phyloP scores from a whole-genome alignment of 2,329 filamentous ascomycete genomes.

The Epichloe bromicola region DNA sequence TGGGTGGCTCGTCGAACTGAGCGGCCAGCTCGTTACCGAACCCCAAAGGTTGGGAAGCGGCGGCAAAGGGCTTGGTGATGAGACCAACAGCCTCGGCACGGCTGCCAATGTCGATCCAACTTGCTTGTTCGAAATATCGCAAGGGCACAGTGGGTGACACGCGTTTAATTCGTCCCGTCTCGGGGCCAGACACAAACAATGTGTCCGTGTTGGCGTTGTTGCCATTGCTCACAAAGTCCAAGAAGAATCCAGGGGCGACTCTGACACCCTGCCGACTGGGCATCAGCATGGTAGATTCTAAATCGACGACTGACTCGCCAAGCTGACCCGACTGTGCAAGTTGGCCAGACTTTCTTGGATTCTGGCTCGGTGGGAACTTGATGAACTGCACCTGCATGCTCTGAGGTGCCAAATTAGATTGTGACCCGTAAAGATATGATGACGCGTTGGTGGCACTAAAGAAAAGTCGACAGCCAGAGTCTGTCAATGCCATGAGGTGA shows the following conservation, averaged over 20 bases:
- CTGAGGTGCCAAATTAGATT: slow-evolving; percentile 56
- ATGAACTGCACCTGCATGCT: slow-evolving; percentile 98
- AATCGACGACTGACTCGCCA: slow-evolving; percentile 30
- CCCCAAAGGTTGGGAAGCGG: slow-evolving; percentile 53
- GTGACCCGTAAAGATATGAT: slow-evolving; percentile 48
- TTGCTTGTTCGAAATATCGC: slow-evolving; percentile 65
- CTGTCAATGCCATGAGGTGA: slow-evolving; percentile 81
- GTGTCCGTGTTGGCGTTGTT: slow-evolving; percentile 49
- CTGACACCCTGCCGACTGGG: slow-evolving; percentile 40
- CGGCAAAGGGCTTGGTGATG: slow-evolving; percentile 59
- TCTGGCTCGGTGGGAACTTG: slow-evolving; percentile 64
- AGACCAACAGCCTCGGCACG: slow-evolving; percentile 67
- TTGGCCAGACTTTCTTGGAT: slow-evolving; percentile 17
- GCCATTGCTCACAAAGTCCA: slow-evolving; percentile 62
- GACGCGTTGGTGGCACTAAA: slow-evolving; percentile 77
- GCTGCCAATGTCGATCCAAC: slow-evolving; percentile 63
- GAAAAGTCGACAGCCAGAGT: slow-evolving; percentile 82
- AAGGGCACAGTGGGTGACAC: slow-evolving; percentile 38
- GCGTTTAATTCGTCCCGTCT: slow-evolving; percentile 70
- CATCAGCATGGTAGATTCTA: slow-evolving; percentile 35
- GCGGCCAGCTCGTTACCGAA: slow-evolving; percentile 93
- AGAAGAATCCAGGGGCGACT: slow-evolving; percentile 81
- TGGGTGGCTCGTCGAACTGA: slow-evolving; percentile 75
- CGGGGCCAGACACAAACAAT: slow-evolving; percentile 76
- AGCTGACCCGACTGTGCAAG: slow-evolving; percentile 8